phyloP scores from a whole-genome alignment of 768 basidiomycete genomes.

The Collybia mongolica region DNA sequence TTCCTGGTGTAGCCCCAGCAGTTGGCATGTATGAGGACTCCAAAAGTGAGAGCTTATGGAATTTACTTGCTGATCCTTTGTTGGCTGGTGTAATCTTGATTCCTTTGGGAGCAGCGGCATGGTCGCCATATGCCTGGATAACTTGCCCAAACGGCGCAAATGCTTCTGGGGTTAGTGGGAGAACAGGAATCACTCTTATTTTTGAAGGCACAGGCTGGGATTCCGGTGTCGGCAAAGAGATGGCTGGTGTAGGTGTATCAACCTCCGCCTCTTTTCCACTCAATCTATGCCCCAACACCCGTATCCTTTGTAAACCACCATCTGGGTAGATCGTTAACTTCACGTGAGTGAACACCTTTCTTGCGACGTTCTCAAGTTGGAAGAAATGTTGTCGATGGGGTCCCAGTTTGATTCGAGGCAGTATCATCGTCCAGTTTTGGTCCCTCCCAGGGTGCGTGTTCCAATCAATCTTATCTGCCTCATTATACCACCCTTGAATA shows the following conservation, averaged over 20 bases:
- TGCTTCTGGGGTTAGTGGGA: conserved; percentile 79
- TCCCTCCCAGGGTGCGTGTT: conserved; percentile 32
- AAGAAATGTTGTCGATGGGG: conserved; percentile 91
- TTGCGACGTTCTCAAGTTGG: conserved; percentile 68
- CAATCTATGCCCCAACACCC: conserved; percentile 66
- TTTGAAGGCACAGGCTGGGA: conserved; percentile 4
- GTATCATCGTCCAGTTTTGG: conserved; percentile 68
- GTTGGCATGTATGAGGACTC: conserved; percentile 61
- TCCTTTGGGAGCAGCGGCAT: conserved; percentile 62
- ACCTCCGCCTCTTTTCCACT: neutral
- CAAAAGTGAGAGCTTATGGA: conserved; percentile 84
- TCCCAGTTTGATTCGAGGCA: conserved; percentile 78
- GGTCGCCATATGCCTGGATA: conserved; percentile 80
- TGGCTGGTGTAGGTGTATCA: neutral
- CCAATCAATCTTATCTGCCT: conserved; percentile 33
- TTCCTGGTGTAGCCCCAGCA: conserved; percentile 56
- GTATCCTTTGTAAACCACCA: conserved; percentile 92
- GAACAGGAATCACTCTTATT: conserved; percentile 43
- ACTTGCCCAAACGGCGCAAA: conserved; percentile 91
- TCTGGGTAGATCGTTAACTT: conserved; percentile 91
- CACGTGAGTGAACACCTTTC: conserved; percentile 73
- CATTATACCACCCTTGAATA: conserved; percentile 55
- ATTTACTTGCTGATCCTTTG: conserved; percentile 88
- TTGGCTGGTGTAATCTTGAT: conserved; percentile 81
- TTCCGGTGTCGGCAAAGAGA: conserved; percentile 1